phyloP scores from a whole-genome alignment of 106 monocot species.

The Iris macrosiphon region DNA sequence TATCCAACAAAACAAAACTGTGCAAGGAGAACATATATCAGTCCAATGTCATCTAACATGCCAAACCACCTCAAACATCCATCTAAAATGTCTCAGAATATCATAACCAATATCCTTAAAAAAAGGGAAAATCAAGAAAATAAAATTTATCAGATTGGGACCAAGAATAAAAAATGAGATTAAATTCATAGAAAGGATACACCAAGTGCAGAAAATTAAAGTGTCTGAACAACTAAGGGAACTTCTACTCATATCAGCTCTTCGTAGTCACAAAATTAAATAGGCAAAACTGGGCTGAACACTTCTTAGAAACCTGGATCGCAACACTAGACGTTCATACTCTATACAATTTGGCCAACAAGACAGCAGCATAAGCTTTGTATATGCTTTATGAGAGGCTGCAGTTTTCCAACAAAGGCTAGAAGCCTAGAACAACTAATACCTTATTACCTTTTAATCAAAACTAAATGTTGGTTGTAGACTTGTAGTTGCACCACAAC shows the following conservation, averaged over 20 bases:
- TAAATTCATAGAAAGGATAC: neutral
- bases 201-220: neutral
- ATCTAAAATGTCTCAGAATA: neutral
- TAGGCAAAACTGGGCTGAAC: neutral
- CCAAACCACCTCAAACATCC: neutral
- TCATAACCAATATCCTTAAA: neutral
- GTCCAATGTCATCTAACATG: conserved; percentile 2
- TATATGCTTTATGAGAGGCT: too few species aligned
- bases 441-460: too few species aligned
- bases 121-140: neutral
- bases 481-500: too few species aligned
- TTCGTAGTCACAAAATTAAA: too few species aligned
- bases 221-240: too few species aligned
- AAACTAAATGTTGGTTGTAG: too few species aligned
- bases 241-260: too few species aligned
- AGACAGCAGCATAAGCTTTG: too few species aligned
- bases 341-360: neutral
- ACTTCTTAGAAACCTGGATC: neutral
- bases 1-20: conserved; percentile 3
- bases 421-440: too few species aligned
- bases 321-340: neutral
- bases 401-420: too few species aligned
- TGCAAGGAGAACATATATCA: neutral
- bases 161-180: neutral
- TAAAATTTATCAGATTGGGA: neutral